phyloP scores from a whole-genome alignment of 2,329 filamentous ascomycete genomes.

The Albophoma yamanashiensis region DNA sequence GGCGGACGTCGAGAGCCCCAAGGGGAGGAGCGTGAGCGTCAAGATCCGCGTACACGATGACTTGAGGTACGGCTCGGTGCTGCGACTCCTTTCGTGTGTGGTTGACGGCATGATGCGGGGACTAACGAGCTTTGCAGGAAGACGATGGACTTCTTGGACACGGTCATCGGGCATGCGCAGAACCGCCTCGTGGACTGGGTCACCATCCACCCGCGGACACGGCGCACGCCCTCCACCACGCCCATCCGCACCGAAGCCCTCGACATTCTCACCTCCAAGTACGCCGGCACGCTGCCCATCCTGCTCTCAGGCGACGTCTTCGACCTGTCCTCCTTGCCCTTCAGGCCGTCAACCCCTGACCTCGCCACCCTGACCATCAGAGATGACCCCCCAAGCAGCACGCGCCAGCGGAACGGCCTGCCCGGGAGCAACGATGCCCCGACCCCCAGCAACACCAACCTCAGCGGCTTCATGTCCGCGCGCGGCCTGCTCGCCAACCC shows the following conservation, averaged over 20 bases:
- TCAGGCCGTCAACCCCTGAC: slow-evolving; percentile 22
- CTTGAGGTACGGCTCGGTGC: slow-evolving; percentile 29
- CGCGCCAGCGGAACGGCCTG: background rate
- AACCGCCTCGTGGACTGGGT: slow-evolving; percentile 52
- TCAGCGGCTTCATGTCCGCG: slow-evolving; percentile 59
- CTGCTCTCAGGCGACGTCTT: slow-evolving; percentile 63
- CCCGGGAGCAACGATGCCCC: background rate
- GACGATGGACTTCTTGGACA: slow-evolving; percentile 52
- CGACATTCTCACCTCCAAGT: slow-evolving; percentile 39
- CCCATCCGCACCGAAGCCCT: slow-evolving; percentile 54
- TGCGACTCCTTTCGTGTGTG: background rate
- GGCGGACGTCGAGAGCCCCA: slow-evolving; percentile 28
- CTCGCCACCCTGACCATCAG: slow-evolving; percentile 19
- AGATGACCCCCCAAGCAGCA: background rate
- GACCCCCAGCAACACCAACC: slow-evolving; percentile 31
- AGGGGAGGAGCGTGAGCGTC: slow-evolving; percentile 51
- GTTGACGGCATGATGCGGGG: no score
- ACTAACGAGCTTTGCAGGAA: slow-evolving; percentile 20
- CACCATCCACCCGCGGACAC: slow-evolving; percentile 58
- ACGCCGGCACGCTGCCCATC: slow-evolving; percentile 46
- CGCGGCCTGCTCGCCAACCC: slow-evolving; percentile 58
- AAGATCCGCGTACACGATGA: slow-evolving; percentile 62
- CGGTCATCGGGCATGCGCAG: slow-evolving; percentile 43
- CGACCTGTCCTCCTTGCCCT: slow-evolving; percentile 38
- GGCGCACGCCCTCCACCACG: slow-evolving; percentile 47